A percentile compares a stretch with the other conserved stretches of the same genome.
Conservation (phyloP, 495 filamentous ascomycete genomes). For the Aspergillus heteromorphus region DNA sequence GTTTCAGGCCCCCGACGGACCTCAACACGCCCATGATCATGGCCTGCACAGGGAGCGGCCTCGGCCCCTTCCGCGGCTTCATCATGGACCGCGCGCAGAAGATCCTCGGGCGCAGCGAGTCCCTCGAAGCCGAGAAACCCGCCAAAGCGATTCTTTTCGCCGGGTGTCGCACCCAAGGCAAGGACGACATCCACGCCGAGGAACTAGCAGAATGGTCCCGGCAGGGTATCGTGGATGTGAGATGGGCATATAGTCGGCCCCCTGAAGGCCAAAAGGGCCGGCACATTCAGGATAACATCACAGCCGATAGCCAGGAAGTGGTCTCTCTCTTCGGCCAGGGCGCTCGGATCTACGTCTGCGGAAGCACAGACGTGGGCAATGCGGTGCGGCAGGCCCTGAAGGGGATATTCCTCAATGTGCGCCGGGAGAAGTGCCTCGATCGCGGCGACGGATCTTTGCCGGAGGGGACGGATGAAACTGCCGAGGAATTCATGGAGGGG, state of each 20-base stretch:
- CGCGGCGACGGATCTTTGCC: neutral
- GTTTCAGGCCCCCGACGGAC: slow-evolving; percentile 20
- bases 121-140: neutral
- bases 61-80: slow-evolving; percentile 37
- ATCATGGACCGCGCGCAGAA: slow-evolving; percentile 22
- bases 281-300: slow-evolving; percentile 4
- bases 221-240: slow-evolving; percentile 1
- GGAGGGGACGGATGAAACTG: neutral
- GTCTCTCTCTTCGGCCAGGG: neutral
- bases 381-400: neutral
- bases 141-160: slow-evolving; percentile 3
- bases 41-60: slow-evolving; percentile 30
- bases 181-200: slow-evolving; percentile 28
- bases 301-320: neutral
- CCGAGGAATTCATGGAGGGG: neutral
- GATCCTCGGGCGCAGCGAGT: neutral
- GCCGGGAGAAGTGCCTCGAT: neutral
- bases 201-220: slow-evolving; percentile 13
- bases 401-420: neutral
- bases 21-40: slow-evolving; percentile 26
- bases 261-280: neutral
- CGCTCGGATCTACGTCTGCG: slow-evolving; percentile 10
- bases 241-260: neutral
- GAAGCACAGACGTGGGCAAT: neutral
- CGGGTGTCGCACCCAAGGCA: slow-evolving; percentile 24